A percentile compares a stretch with the other conserved stretches of the same genome.
phyloP scores from a whole-genome alignment of 257 asterid species.

The Solanum sejunctum region DNA sequence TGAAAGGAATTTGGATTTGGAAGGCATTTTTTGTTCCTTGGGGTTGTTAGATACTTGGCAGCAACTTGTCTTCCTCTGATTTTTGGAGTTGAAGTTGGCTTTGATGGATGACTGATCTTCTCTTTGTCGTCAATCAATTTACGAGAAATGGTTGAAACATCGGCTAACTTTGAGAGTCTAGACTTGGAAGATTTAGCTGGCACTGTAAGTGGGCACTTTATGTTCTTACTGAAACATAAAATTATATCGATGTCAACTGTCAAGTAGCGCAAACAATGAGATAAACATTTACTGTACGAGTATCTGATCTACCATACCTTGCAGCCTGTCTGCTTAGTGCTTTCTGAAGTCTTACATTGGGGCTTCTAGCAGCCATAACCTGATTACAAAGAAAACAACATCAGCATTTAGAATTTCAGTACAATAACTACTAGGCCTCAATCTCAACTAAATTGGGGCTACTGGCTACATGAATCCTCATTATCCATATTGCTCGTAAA shows the following conservation, averaged over 20 bases:
- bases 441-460: background rate
- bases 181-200: slow-evolving; percentile 75
- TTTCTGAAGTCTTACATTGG: slow-evolving; percentile 60
- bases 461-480: background rate
- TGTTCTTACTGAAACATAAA: slow-evolving; percentile 32
- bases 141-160: slow-evolving; percentile 43
- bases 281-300: background rate
- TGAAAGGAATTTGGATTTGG: slow-evolving; percentile 33
- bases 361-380: slow-evolving; percentile 99
- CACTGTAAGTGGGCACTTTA: slow-evolving; percentile 77
- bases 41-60: slow-evolving; percentile 88
- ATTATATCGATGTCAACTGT: background rate
- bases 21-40: slow-evolving; percentile 49
- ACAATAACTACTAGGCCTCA: background rate
- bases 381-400: slow-evolving; percentile 6
- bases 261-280: background rate
- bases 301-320: slow-evolving; percentile 22
- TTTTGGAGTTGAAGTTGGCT: slow-evolving; percentile 43
- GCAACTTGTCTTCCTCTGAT: slow-evolving; percentile 58
- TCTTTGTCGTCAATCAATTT: slow-evolving; percentile 28
- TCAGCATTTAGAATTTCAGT: background rate
- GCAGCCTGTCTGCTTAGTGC: slow-evolving; percentile 55
- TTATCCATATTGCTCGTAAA: background rate
- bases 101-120: slow-evolving; percentile 24
- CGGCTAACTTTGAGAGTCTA: slow-evolving; percentile 42